Evolutionary conservation across 2,329 filamentous ascomycete species (phyloP).

Genomic region (Scytalidium lignicola): DNA sequence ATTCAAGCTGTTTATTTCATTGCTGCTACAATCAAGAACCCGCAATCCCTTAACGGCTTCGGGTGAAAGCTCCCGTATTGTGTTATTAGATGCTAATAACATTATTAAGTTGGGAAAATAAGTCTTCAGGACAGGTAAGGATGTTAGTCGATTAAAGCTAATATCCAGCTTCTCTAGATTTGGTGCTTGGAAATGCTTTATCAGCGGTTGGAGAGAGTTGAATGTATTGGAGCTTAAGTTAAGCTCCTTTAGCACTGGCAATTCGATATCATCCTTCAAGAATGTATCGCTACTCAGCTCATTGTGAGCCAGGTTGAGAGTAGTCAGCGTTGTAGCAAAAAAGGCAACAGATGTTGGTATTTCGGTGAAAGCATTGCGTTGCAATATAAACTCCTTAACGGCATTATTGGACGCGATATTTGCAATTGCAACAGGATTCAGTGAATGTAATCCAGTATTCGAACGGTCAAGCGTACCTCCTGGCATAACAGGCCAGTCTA

Average conservation of each 20-base stretch:
- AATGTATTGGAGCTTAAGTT: slow-evolving; percentile 72
- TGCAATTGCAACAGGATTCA: slow-evolving; percentile 53
- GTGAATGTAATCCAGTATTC: slow-evolving; percentile 55
- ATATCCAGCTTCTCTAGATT: slow-evolving; percentile 72
- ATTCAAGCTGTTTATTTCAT: slow-evolving; percentile 78
- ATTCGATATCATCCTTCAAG: slow-evolving; percentile 58
- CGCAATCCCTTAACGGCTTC: slow-evolving; percentile 69
- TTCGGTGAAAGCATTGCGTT: slow-evolving; percentile 68
- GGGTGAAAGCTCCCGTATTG: slow-evolving; percentile 66
- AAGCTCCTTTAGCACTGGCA: slow-evolving; percentile 72
- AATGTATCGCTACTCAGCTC: slow-evolving; percentile 61
- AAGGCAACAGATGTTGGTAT: slow-evolving; percentile 67
- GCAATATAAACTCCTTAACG: slow-evolving; percentile 58
- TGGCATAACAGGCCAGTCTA: slow-evolving; percentile 24
- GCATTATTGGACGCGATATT: slow-evolving; percentile 48
- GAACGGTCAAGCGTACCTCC: slow-evolving; percentile 64
- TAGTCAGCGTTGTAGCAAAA: slow-evolving; percentile 65
- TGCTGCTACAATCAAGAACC: slow-evolving; percentile 75
- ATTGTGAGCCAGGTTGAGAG: slow-evolving; percentile 72
- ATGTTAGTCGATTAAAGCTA: slow-evolving; percentile 73
- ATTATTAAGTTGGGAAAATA: slow-evolving; percentile 66
- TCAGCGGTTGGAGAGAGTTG: slow-evolving; percentile 61
- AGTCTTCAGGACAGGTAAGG: slow-evolving; percentile 60
- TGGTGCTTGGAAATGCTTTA: slow-evolving; percentile 65
- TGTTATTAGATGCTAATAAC: slow-evolving; percentile 74